Percentiles rank a stretch among this genome's conserved stretches.
phyloP scores from a whole-genome alignment of 805 yeast species.

The Komagataella kurtzmanii region DNA sequence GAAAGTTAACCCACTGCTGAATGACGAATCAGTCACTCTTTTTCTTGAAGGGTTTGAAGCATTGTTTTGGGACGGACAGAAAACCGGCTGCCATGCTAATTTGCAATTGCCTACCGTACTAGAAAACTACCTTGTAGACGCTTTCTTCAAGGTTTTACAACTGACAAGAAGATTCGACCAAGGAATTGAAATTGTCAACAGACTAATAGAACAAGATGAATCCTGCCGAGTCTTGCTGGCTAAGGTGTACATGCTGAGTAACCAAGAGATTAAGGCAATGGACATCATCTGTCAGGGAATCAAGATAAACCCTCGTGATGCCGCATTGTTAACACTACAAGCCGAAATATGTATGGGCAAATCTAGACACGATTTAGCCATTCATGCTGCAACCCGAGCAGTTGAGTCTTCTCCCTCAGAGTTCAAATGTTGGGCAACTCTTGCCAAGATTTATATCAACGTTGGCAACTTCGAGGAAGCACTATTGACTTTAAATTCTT shows the following conservation, averaged over 20 bases:
- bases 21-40: conserved; percentile 28
- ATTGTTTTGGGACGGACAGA: conserved; percentile 53
- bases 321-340: conserved; percentile 40
- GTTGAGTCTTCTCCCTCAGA: conserved; percentile 66
- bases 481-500: conserved; percentile 57
- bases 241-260: conserved; percentile 33
- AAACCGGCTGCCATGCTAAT: conserved; percentile 51
- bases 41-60: conserved; percentile 56
- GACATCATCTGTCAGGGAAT: conserved; percentile 38
- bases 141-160: conserved; percentile 49
- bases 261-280: conserved; percentile 49
- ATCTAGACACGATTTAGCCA: conserved; percentile 39
- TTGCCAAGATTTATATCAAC: conserved; percentile 51
- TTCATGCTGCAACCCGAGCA: conserved; percentile 46
- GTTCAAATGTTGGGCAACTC: conserved; percentile 58
- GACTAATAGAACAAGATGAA: conserved; percentile 38
- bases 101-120: conserved; percentile 54
- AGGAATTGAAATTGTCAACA: conserved; percentile 44
- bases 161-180: conserved; percentile 51
- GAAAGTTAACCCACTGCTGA: conserved; percentile 61
- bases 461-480: conserved; percentile 61
- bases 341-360: conserved; percentile 43
- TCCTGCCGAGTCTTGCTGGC: conserved; percentile 46
- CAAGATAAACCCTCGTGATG: conserved; percentile 33
- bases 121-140: conserved; percentile 63